phyloP scores from a whole-genome alignment of 2,329 filamentous ascomycete genomes.

The Hypocrella siamensis region DNA sequence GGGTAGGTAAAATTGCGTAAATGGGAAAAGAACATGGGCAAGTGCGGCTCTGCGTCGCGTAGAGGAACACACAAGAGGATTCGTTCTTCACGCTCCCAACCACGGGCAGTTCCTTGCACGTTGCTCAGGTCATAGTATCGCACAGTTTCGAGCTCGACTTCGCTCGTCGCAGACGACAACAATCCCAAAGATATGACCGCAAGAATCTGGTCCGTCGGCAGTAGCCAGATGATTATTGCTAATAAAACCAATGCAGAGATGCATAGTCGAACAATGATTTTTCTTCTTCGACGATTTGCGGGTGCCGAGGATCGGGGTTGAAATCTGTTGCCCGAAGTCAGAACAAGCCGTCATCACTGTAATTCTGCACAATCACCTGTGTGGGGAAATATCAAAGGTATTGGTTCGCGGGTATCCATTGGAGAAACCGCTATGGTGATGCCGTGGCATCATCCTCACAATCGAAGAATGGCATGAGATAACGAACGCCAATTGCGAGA shows the following conservation, averaged over 20 bases:
- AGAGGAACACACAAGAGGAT: constrained; percentile 91
- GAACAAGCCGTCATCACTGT: background rate
- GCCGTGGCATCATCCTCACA: constrained; percentile 70
- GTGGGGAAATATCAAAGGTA: constrained; percentile 76
- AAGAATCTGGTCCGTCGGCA: constrained; percentile 47
- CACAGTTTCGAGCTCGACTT: constrained; percentile 79
- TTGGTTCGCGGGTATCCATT: constrained; percentile 70
- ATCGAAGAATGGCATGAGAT: constrained; percentile 13
- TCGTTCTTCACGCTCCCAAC: constrained; percentile 92
- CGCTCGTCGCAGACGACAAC: constrained; percentile 46
- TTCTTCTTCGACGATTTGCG: constrained; percentile 56
- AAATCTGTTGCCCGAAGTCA: constrained; percentile 28
- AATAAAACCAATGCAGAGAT: constrained; percentile 41
- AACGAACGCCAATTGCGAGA: background rate
- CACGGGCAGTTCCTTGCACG: constrained; percentile 77
- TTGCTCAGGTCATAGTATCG: constrained; percentile 93
- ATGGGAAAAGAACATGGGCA: constrained; percentile 98
- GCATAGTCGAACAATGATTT: constrained; percentile 53
- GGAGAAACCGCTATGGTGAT: constrained; percentile 57
- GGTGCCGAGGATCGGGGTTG: constrained; percentile 65
- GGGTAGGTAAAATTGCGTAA: constrained; percentile 93
- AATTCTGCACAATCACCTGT: constrained; percentile 43
- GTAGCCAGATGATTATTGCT: constrained; percentile 60
- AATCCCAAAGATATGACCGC: constrained; percentile 55
- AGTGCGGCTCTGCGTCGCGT: constrained; percentile 78